A percentile compares a stretch with the other conserved stretches of the same genome.
These are phyloP conservation scores for Bacterosira constricta DNA, from an alignment of 108 stramenopile genomes.

Conservation along the genomic window DNA sequence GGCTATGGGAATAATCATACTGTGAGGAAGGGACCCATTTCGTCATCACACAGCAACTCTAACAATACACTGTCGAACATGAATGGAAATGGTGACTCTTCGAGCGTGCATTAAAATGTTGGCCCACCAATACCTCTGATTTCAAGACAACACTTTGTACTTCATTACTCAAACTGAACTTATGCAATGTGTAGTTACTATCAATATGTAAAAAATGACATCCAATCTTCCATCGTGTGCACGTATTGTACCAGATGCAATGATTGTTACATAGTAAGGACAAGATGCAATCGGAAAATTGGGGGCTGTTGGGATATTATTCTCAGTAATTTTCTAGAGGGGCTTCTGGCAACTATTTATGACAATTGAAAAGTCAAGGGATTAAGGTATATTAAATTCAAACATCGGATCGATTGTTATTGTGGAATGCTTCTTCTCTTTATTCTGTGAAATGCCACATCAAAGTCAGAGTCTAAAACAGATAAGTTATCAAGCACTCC, in stretches of 20 bases:
- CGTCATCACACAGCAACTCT: constrained; percentile 11
- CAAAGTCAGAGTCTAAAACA: constrained; percentile 26
- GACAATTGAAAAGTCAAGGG: too few relatives aligned
- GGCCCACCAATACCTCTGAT: too few relatives aligned
- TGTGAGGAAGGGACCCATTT: constrained; percentile 70
- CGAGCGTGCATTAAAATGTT: constrained; percentile 9
- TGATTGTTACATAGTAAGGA: too few relatives aligned
- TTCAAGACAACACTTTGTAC: not conserved
- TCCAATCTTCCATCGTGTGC: too few relatives aligned
- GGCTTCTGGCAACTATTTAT: too few relatives aligned
- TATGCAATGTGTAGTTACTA: not conserved
- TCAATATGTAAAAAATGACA: too few relatives aligned
- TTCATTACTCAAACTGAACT: not conserved
- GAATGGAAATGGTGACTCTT: constrained; percentile 16
- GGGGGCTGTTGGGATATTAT: too few relatives aligned
- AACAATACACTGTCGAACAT: constrained; percentile 19
- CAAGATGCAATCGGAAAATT: too few relatives aligned
- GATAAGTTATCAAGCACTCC: constrained; percentile 10
- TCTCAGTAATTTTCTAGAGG: too few relatives aligned
- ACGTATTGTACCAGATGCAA: too few relatives aligned
- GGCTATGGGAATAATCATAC: constrained; percentile 91
- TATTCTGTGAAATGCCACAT: constrained; percentile 24
- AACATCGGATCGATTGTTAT: not conserved
- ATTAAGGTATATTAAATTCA: not conserved
- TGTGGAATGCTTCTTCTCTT: not conserved